Evolutionary conservation across 257 asterid genomes (phyloP).

Genomic region (Cynanchum wilfordii): DNA sequence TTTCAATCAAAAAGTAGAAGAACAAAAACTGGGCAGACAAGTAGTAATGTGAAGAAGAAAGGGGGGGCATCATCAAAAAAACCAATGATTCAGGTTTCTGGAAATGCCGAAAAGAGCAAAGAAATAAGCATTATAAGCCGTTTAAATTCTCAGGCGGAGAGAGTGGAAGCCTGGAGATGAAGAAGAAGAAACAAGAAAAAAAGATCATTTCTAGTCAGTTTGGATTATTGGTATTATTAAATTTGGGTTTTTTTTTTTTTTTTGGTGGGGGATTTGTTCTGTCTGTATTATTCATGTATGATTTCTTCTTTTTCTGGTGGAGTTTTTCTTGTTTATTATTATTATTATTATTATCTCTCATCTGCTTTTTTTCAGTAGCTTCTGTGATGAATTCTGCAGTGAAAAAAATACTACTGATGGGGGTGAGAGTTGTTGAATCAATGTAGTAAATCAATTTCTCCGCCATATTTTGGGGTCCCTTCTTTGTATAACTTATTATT

Average conservation of each 20-base stretch:
- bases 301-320: neutral
- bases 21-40: constrained; percentile 34
- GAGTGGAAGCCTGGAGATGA: constrained; percentile 55
- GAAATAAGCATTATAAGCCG: constrained; percentile 39
- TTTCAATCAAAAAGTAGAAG: constrained; percentile 37
- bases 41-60: constrained; percentile 21
- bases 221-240: neutral
- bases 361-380: neutral
- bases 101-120: constrained; percentile 36
- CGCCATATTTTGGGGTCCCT: neutral
- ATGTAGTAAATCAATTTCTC: neutral
- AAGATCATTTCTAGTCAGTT: too few relatives aligned
- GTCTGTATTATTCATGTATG: neutral
- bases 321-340: neutral
- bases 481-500: constrained; percentile 4
- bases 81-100: constrained; percentile 24
- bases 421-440: neutral
- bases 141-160: constrained; percentile 46
- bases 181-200: too few relatives aligned
- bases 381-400: neutral
- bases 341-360: neutral
- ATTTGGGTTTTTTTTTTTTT: neutral
- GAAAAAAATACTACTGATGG: neutral
- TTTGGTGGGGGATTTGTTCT: neutral
- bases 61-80: constrained; percentile 25